phyloP scores from a whole-genome alignment of 2,329 filamentous ascomycete species.

The Diplodia intermedia region DNA sequence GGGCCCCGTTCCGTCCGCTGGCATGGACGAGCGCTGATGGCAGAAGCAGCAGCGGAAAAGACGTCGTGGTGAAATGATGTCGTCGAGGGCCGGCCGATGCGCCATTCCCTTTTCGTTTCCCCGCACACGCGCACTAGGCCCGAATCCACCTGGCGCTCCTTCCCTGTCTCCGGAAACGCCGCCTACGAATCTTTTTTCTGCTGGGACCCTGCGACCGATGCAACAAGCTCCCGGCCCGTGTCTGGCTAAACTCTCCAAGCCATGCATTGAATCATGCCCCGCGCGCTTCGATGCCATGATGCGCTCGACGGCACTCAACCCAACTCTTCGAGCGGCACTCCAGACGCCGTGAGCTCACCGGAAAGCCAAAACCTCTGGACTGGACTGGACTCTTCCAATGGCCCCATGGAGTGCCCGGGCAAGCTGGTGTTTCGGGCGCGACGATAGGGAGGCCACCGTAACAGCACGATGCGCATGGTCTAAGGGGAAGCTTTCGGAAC shows the following conservation, averaged over 20 bases:
- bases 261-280: not conserved
- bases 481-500: too few relatives aligned
- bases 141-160: not conserved
- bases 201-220: not conserved
- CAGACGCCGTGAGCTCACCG: not conserved
- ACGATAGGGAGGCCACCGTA: too few relatives aligned
- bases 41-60: not conserved
- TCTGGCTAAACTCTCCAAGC: not conserved
- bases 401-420: too few relatives aligned
- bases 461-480: too few relatives aligned
- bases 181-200: not conserved
- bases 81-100: not conserved
- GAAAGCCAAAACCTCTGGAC: not conserved
- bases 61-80: not conserved
- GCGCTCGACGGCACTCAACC: not conserved
- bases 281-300: not conserved
- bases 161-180: too few relatives aligned
- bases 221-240: not conserved
- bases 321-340: not conserved
- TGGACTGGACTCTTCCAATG: not conserved
- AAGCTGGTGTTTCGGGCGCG: too few relatives aligned
- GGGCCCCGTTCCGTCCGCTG: not conserved
- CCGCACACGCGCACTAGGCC: constrained; percentile 2
- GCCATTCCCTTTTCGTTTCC: constrained; percentile 7
- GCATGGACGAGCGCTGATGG: not conserved